A percentile compares a stretch with the other conserved stretches of the same genome.
Conservation (phyloP, 2,329 filamentous ascomycete genomes). For the Diaporthe sp. region DNA sequence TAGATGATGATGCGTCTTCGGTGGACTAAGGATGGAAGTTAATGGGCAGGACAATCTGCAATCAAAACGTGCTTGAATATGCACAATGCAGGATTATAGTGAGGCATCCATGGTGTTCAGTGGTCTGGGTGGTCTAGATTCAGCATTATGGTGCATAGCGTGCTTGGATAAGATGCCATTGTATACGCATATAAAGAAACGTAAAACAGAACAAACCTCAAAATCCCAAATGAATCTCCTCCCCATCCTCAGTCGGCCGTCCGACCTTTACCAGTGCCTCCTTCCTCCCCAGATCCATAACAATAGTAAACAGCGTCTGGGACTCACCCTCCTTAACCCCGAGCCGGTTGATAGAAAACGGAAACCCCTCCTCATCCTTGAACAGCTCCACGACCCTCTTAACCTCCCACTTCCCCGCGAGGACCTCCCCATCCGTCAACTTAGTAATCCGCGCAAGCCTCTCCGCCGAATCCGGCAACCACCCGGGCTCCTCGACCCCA, state of each 20-base stretch:
- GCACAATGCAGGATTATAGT: not conserved
- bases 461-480: constrained; percentile 27
- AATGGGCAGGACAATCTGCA: not conserved
- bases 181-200: not conserved
- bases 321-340: not conserved
- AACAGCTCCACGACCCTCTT: constrained; percentile 13
- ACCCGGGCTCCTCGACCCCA: constrained; percentile 31
- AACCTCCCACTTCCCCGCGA: not conserved
- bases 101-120: not conserved
- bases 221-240: constrained; percentile 32
- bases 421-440: not conserved
- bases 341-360: constrained; percentile 38
- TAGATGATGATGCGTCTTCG: not conserved
- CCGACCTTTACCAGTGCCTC: constrained; percentile 38
- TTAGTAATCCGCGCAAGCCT: constrained; percentile 13
- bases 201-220: not conserved
- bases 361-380: constrained; percentile 36
- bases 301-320: constrained; percentile 39
- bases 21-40: not conserved
- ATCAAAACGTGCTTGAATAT: not conserved
- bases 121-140: not conserved
- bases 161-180: not conserved
- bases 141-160: not conserved
- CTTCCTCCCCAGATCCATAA: constrained; percentile 35
- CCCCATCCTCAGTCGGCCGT: constrained; percentile 33